Evolutionary conservation across 1,284 basidiomycete species (phyloP).

Genomic region (Abortiporus biennis): DNA sequence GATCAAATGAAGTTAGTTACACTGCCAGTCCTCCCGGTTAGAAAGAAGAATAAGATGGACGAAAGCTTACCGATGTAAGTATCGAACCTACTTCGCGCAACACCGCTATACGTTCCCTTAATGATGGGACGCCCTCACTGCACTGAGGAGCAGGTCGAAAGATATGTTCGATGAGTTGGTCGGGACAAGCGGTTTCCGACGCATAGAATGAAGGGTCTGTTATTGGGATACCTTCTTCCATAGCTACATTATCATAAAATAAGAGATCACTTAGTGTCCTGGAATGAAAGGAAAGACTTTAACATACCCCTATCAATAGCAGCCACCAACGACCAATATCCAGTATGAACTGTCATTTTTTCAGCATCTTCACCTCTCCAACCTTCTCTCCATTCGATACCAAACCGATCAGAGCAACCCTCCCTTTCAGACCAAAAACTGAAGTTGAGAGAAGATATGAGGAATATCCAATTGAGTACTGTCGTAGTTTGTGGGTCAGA

Average conservation of each 20-base stretch:
- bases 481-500: slow-evolving; percentile 45
- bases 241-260: slow-evolving; percentile 24
- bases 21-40: not conserved
- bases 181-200: slow-evolving; percentile 58
- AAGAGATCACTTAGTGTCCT: not conserved
- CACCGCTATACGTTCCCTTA: slow-evolving; percentile 60
- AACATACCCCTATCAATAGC: slow-evolving; percentile 65
- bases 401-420: slow-evolving; percentile 51
- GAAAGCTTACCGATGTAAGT: slow-evolving; percentile 49
- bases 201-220: slow-evolving; percentile 73
- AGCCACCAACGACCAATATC: slow-evolving; percentile 80
- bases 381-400: slow-evolving; percentile 66
- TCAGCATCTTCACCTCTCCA: slow-evolving; percentile 45
- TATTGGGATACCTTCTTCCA: slow-evolving; percentile 66
- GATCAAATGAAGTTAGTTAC: not conserved
- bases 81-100: slow-evolving; percentile 70
- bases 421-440: slow-evolving; percentile 79
- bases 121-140: slow-evolving; percentile 58
- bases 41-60: not conserved
- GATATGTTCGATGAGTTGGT: slow-evolving; percentile 55
- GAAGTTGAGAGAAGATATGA: slow-evolving; percentile 79
- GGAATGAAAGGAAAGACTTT: not conserved
- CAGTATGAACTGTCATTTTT: slow-evolving; percentile 50
- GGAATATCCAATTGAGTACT: slow-evolving; percentile 77
- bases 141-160: slow-evolving; percentile 57